Base-by-base conservation (phyloP, 768 basidiomycete genomes). In the Dioszegia aurantiaca region DNA sequence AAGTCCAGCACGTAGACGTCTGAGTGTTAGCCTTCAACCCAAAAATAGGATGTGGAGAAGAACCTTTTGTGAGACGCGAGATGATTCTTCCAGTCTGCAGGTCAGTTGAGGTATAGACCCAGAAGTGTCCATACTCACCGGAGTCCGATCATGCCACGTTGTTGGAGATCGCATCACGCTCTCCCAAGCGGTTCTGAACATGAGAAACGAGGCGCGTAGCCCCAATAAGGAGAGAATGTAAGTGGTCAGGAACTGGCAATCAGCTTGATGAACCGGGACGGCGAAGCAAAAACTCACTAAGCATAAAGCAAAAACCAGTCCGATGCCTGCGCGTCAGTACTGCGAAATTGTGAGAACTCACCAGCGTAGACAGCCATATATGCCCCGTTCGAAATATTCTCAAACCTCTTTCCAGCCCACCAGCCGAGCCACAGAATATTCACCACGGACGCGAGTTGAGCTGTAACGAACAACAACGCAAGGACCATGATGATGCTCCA, bases 111-210 rank as follows among this genome's bases (percentile, higher is more conserved):
- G 5, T 33, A 12, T 12, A 30, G 12, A 16, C 2, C 14, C 8
- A 36, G 4, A 6, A 3, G 26, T n/a, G 19, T 1, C 17, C 33
- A 33, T n/a, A 41, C 59, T 42, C n/a, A 61, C 59, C 21, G 59
- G 59, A 0, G 86, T 87, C 0, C 86, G 85, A 67, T 89, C 87
- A 67, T 87, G 87, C 77, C 87, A 88, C 3, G 84, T 82, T 0
- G 80, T 71, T 0, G 86, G 84, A 9, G 86, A 86, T 3, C 81
- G 76, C 53, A 89, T 67, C 3, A 89, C 84, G 14, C 80, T 79
- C 4, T 61, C 69, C 10, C 88, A 76, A 0, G 86, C 86, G 4
- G 77, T 71, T 62, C 79, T 82, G 77, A 86, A 87, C 37, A 88
- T 70, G 9, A 73, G 77, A 55, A 78, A 71, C 0, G 77, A 79